Conservation (phyloP, 495 filamentous ascomycete species). For the Daldinia caldariorum region DNA sequence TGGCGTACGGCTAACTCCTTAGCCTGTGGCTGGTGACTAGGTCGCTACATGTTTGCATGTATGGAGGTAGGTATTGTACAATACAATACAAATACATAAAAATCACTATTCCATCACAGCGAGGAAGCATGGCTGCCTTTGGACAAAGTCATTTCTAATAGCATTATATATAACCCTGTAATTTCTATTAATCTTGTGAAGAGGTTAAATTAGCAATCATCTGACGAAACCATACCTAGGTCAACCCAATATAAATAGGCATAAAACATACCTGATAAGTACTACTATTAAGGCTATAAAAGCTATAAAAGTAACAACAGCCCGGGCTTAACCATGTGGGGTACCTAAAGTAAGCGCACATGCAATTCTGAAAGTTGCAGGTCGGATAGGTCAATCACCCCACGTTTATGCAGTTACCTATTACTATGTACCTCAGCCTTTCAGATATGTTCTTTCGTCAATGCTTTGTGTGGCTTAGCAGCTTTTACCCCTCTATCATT, state of each 20-base stretch:
- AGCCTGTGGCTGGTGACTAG: conserved; percentile 1
- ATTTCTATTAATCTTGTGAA: conserved; percentile 20
- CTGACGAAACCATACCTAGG: conserved; percentile 1
- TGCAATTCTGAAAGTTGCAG: not conserved
- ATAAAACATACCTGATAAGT: not conserved
- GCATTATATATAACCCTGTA: conserved; percentile 34
- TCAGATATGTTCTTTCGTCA: not conserved
- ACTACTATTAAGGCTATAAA: no score
- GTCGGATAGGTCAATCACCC: conserved; percentile 11
- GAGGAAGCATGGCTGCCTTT: not conserved
- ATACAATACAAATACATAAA: no score
- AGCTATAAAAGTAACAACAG: no score
- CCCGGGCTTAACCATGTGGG: not conserved
- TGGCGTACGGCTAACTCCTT: not conserved
- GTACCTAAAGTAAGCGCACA: conserved; percentile 4
- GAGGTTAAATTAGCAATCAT: conserved; percentile 13
- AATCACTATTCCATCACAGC: no score
- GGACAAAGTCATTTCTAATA: not conserved
- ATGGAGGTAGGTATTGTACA: no score
- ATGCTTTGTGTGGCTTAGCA: conserved; percentile 8
- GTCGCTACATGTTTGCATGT: no score
- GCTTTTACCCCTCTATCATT: conserved; percentile 3
- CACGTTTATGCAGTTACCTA: conserved; percentile 2
- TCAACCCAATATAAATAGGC: not conserved
- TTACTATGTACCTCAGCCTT: not conserved